Conservation (phyloP, 1,284 basidiomycete genomes). For the Gymnopus androsaceus region DNA sequence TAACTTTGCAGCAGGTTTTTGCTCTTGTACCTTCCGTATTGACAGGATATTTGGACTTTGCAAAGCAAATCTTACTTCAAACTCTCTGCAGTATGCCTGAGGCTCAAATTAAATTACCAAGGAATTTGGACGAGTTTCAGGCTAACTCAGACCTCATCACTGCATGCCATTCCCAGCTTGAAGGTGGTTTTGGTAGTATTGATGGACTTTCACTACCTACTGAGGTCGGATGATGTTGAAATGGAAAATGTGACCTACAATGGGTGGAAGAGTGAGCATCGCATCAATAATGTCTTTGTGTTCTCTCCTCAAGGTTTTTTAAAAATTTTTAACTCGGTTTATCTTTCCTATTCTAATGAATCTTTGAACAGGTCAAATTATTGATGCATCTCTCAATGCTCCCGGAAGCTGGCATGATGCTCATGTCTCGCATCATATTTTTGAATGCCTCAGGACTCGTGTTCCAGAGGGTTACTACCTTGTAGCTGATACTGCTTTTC, state of each 20-base stretch:
- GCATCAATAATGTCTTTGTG: slow-evolving; percentile 22
- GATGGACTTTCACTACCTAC: slow-evolving; percentile 17
- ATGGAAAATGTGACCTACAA: slow-evolving; percentile 11
- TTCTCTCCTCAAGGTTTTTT: slow-evolving; percentile 33
- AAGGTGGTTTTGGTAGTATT: slow-evolving; percentile 39
- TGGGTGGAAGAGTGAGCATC: slow-evolving; percentile 5
- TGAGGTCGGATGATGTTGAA: slow-evolving; percentile 13
- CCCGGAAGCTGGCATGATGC: too few species aligned
- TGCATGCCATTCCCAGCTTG: slow-evolving; percentile 37
- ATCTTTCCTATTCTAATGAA: too few species aligned
- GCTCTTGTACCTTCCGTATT: slow-evolving; percentile 32
- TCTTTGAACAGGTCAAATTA: too few species aligned
- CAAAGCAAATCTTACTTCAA: slow-evolving; percentile 16
- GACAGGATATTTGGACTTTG: slow-evolving; percentile 38
- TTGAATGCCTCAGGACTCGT: too few species aligned
- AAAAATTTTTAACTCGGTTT: too few species aligned
- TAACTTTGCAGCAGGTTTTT: slow-evolving; percentile 40
- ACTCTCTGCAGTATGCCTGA: slow-evolving; percentile 35
- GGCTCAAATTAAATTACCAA: slow-evolving; percentile 37
- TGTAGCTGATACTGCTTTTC: too few species aligned
- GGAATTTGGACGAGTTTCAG: slow-evolving; percentile 28
- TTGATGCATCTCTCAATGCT: too few species aligned
- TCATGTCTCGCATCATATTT: too few species aligned
- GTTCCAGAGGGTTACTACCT: too few species aligned
- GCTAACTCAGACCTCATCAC: slow-evolving; percentile 31